Percentiles rank a stretch among this genome's conserved stretches.
These are phyloP conservation scores for Populus euphratica DNA, from an alignment of 345 rosid species.

Conservation along the genomic window DNA sequence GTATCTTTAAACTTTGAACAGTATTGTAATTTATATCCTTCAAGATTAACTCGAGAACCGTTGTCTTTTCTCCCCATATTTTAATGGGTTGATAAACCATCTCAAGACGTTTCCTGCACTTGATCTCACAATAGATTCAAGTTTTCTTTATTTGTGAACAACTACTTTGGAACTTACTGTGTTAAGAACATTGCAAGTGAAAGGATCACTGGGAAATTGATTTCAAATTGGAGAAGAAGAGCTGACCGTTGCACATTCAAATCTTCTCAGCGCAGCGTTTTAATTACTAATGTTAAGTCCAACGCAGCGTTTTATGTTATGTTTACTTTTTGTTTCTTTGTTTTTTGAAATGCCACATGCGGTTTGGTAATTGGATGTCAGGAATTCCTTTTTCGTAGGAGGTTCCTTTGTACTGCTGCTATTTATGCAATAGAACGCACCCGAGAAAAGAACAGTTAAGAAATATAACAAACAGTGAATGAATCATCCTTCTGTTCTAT, in stretches of 20 bases:
- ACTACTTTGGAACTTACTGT: no score
- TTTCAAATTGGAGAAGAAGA: not conserved
- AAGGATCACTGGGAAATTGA: not conserved
- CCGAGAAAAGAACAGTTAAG: not conserved
- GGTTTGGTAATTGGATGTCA: not conserved
- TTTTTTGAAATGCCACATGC: no score
- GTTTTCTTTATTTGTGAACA: not conserved
- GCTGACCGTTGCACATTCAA: not conserved
- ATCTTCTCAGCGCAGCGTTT: not conserved
- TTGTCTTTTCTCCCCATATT: not conserved
- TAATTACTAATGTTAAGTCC: not conserved
- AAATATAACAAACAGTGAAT: not conserved
- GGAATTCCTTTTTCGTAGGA: not conserved
- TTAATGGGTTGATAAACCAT: not conserved
- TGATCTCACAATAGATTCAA: not conserved
- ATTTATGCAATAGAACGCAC: not conserved
- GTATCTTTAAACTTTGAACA: not conserved
- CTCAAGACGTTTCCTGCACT: not conserved
- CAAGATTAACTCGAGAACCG: not conserved
- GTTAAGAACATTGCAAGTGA: not conserved
- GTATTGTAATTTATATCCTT: not conserved
- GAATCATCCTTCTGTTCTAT: not conserved
- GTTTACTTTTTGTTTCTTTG: not conserved
- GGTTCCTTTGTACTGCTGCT: not conserved
- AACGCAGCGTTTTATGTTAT: not conserved